Base-by-base conservation (phyloP, 2,329 filamentous ascomycete genomes). In the Acarospora socialis region DNA sequence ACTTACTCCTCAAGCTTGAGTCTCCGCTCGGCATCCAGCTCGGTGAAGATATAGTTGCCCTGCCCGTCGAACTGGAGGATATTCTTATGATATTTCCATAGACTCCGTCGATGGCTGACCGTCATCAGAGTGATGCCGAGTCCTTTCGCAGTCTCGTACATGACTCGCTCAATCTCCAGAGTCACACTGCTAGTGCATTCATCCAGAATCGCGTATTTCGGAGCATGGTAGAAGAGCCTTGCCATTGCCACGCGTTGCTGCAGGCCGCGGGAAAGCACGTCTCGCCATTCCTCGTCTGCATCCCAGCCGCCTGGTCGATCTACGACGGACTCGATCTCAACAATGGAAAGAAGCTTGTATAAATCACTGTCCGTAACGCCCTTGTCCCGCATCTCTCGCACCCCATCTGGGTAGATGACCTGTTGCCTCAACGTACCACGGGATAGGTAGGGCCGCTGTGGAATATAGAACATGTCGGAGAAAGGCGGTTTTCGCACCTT, bases 221-320 rank as follows among this genome's bases (percentile, higher is more conserved):
- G 87, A 7, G 74, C 68, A 57, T 95, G 87, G 57, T 95, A 95
- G 57, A 94, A 94, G 12, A 93, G 68, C 0, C 90, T 70, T 1
- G 90, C 90, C 82, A 95, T 95, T 38, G 90, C 90, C 14, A 98
- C 81, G 32, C 90, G 79, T 61, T 98, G 90, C 59, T 98, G 90
- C 13, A 94, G 66, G 5, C 90, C 90, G 8, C 82, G 83, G 1
- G 82, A 92, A 17, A 98, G 69, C 1, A 92, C 82, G 45, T 95
- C 87, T 28, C 84, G 78, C 90, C 90, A 98, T 60, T 95, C 87
- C 32, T 87, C 84, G 57, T 94, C 84, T 5, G 82, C 80, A 50
- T 95, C 87, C 76, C 87, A 93, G 15, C 82, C 83, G 10, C 72
- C 71, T 36, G 82, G 81, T 14, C 13, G 68, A 31, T 81, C 74